These are phyloP conservation scores for Elongisporangium anandrum DNA, from an alignment of 352 stramenopile genomes.

Conservation along the genomic window DNA sequence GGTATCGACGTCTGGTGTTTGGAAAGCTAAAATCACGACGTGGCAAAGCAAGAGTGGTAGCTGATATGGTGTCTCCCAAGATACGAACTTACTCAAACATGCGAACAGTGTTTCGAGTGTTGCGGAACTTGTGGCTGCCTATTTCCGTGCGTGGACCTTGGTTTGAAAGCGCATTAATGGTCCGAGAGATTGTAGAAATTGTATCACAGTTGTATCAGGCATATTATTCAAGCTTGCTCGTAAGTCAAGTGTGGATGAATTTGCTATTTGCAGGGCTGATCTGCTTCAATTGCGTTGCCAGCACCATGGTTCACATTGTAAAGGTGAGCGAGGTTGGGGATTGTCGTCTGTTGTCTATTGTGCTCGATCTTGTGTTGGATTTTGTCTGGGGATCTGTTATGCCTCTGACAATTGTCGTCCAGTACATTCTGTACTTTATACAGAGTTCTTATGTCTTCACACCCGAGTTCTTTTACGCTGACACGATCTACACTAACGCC, in stretches of 20 bases:
- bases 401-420: too few species aligned
- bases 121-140: too few species aligned
- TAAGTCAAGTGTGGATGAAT: slow-evolving; percentile 31
- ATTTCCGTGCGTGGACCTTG: slow-evolving; percentile 10
- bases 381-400: slow-evolving; percentile 22
- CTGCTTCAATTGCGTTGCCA: slow-evolving; percentile 25
- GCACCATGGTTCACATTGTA: slow-evolving; percentile 10
- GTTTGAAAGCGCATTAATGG: slow-evolving; percentile 19
- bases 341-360: slow-evolving; percentile 16
- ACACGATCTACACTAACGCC: slow-evolving; percentile 20
- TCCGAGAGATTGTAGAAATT: slow-evolving; percentile 21
- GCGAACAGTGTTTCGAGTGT: too few species aligned
- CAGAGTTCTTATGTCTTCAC: slow-evolving; percentile 14
- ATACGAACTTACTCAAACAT: too few species aligned
- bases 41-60: too few species aligned
- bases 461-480: slow-evolving; percentile 19
- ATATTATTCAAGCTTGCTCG: slow-evolving; percentile 21
- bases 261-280: slow-evolving; percentile 21
- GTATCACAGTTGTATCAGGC: slow-evolving; percentile 21
- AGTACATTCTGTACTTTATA: slow-evolving; percentile 27
- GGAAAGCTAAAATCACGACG: too few species aligned
- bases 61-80: too few species aligned
- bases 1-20: too few species aligned
- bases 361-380: slow-evolving; percentile 21
- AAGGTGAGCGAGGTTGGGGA: slow-evolving; percentile 12